A percentile compares a stretch with the other conserved stretches of the same genome.
phyloP scores from a whole-genome alignment of 2,329 filamentous ascomycete species.

The Colletotrichum coccodes region DNA sequence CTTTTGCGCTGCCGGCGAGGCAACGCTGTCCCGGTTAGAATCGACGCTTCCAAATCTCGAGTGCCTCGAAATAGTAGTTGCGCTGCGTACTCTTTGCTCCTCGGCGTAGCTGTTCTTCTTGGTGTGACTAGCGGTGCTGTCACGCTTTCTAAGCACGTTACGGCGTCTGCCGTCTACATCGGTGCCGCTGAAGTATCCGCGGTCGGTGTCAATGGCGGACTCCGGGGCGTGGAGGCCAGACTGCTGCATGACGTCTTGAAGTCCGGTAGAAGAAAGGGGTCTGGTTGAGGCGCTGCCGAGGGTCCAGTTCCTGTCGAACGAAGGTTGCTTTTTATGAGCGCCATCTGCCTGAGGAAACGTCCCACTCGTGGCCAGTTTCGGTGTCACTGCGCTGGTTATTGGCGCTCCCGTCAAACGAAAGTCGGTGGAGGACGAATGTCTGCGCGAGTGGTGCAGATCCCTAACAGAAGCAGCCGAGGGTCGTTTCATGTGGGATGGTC shows the following conservation, averaged over 20 bases:
- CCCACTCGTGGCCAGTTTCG: conserved; percentile 55
- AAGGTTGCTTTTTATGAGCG: conserved; percentile 72
- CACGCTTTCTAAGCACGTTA: conserved; percentile 84
- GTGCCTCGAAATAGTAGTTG: conserved; percentile 74
- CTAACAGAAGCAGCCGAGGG: conserved; percentile 86
- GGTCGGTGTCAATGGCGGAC: conserved; percentile 74
- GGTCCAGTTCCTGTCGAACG: conserved; percentile 78
- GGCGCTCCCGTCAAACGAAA: conserved; percentile 60
- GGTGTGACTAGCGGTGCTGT: conserved; percentile 67
- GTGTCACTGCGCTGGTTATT: conserved; percentile 44
- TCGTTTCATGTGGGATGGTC: conserved; percentile 62
- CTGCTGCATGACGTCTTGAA: conserved; percentile 54
- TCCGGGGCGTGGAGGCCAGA: conserved; percentile 54
- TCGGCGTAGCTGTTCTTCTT: conserved; percentile 82
- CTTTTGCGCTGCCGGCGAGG: conserved; percentile 74
- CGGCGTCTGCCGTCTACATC: conserved; percentile 81
- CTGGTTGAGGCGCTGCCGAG: conserved; percentile 62
- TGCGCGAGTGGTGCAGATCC: conserved; percentile 83
- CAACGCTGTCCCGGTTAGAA: conserved; percentile 71
- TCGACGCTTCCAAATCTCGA: conserved; percentile 84
- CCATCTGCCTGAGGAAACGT: conserved; percentile 52
- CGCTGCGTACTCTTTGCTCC: conserved; percentile 75
- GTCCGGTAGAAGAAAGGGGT: conserved; percentile 63
- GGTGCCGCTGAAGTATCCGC: conserved; percentile 92
- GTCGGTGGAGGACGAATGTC: conserved; percentile 85